A percentile compares a stretch with the other conserved stretches of the same genome.
Conservation (phyloP, 2,329 filamentous ascomycete genomes). For the Penicillium sp. region DNA sequence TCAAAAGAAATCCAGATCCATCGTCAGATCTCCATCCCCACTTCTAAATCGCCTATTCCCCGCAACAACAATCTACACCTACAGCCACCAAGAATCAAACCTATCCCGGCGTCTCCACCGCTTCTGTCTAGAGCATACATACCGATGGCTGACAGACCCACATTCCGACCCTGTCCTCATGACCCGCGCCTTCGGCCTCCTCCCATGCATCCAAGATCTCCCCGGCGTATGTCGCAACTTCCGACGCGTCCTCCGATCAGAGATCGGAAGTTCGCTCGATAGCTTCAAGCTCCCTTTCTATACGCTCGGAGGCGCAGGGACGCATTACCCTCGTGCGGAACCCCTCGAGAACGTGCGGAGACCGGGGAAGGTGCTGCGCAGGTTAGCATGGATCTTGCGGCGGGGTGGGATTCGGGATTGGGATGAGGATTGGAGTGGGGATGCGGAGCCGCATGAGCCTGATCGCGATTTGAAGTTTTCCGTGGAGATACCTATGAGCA, state of each 20-base stretch:
- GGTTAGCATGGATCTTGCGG: slow-evolving; percentile 18
- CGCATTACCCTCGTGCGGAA: slow-evolving; percentile 58
- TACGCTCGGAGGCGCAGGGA: slow-evolving; percentile 65
- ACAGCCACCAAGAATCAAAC: slow-evolving; percentile 65
- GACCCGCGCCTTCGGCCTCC: slow-evolving; percentile 26
- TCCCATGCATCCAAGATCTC: slow-evolving; percentile 27
- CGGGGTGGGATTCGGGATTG: slow-evolving; percentile 22
- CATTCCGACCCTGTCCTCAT: slow-evolving; percentile 15
- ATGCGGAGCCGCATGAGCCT: slow-evolving; percentile 7
- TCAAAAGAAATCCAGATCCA: neutral
- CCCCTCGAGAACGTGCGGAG: slow-evolving; percentile 32
- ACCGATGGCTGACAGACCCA: slow-evolving; percentile 54
- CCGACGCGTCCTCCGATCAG: slow-evolving; percentile 15
- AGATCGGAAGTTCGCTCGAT: slow-evolving; percentile 24
- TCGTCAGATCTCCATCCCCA: slow-evolving; percentile 18
- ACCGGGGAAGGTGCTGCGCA: slow-evolving; percentile 24
- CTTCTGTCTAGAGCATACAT: slow-evolving; percentile 63
- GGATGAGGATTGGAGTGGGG: slow-evolving; percentile 27
- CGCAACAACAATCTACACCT: slow-evolving; percentile 45
- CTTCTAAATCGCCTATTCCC: slow-evolving; percentile 25
- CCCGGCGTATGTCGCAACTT: slow-evolving; percentile 15
- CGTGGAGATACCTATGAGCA: slow-evolving; percentile 6
- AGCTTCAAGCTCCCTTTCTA: slow-evolving; percentile 23
- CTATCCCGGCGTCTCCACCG: slow-evolving; percentile 75
- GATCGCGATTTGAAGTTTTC: too few species aligned